Evolutionary conservation across 768 basidiomycete species (phyloP).

Genomic region (Tricholoma flavovirens): DNA sequence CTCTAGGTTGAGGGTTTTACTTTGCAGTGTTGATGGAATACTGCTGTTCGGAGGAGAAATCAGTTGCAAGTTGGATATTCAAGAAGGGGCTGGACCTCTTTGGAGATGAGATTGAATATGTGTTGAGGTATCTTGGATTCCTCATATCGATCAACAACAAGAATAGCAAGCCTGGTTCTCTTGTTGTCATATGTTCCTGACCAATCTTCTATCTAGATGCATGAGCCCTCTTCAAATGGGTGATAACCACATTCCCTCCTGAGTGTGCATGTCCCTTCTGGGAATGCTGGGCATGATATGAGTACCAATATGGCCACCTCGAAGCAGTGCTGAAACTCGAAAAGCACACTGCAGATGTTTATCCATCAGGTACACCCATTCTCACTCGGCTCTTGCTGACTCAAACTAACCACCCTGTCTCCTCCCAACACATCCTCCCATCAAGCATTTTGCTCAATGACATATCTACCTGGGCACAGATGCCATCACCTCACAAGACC

Average conservation of each 20-base stretch:
- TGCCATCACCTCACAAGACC: constrained; percentile 82
- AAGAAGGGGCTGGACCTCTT: constrained; percentile 93
- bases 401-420: not conserved
- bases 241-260: constrained; percentile 71
- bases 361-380: constrained; percentile 63
- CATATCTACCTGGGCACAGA: constrained; percentile 81
- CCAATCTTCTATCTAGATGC: constrained; percentile 56
- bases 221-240: constrained; percentile 91
- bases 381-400: not conserved
- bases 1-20: no score
- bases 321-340: constrained; percentile 86
- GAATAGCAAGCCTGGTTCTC: constrained; percentile 83
- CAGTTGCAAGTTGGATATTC: constrained; percentile 89
- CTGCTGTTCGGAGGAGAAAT: no score
- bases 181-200: not conserved
- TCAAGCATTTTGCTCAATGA: constrained; percentile 86
- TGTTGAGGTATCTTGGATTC: constrained; percentile 87
- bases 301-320: constrained; percentile 93
- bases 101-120: constrained; percentile 84
- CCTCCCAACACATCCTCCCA: constrained; percentile 81
- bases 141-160: constrained; percentile 93
- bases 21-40: no score
- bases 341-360: constrained; percentile 81
- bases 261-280: constrained; percentile 82
- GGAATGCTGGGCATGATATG: constrained; percentile 95